Percentiles rank a stretch among this genome's conserved stretches.
phyloP scores from a whole-genome alignment of 306 rosid genomes.

The Vigna angularis region DNA sequence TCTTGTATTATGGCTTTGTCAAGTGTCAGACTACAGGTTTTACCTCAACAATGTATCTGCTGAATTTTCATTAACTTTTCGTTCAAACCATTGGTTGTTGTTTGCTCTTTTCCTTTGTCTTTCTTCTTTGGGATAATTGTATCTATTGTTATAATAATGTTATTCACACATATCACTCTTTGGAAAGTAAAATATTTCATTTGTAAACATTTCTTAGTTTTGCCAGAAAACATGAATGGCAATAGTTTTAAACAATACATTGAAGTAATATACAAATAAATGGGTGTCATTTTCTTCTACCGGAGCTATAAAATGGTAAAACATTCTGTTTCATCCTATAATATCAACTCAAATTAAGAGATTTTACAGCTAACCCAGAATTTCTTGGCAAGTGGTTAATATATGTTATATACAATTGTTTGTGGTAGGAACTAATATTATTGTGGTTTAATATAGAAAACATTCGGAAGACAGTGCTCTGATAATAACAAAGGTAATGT shows the following conservation, averaged over 20 bases:
- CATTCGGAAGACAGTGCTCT: not conserved
- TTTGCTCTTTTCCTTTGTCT: not conserved
- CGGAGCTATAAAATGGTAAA: not conserved
- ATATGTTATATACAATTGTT: not conserved
- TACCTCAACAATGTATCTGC: constrained; percentile 30
- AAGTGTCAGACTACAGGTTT: constrained; percentile 2
- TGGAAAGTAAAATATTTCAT: constrained; percentile 6
- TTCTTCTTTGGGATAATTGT: constrained; percentile 8
- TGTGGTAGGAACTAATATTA: not conserved
- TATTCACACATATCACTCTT: constrained; percentile 11
- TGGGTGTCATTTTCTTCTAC: not conserved
- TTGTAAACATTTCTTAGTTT: constrained; percentile 19
- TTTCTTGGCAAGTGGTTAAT: not conserved
- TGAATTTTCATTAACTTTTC: constrained; percentile 1
- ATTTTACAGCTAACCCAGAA: not conserved
- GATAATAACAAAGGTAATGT: not conserved
- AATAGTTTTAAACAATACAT: constrained; percentile 3
- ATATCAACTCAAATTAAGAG: not conserved
- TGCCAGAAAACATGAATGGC: constrained; percentile 13
- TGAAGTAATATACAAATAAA: not conserved
- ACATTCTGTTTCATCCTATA: not conserved
- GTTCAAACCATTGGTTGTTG: constrained; percentile 8
- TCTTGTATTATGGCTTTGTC: constrained; percentile 1
- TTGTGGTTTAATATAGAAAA: not conserved
- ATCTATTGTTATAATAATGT: constrained; percentile 25